phyloP scores from a whole-genome alignment of 805 yeast genomes.

The Huiozyma sinensis region DNA sequence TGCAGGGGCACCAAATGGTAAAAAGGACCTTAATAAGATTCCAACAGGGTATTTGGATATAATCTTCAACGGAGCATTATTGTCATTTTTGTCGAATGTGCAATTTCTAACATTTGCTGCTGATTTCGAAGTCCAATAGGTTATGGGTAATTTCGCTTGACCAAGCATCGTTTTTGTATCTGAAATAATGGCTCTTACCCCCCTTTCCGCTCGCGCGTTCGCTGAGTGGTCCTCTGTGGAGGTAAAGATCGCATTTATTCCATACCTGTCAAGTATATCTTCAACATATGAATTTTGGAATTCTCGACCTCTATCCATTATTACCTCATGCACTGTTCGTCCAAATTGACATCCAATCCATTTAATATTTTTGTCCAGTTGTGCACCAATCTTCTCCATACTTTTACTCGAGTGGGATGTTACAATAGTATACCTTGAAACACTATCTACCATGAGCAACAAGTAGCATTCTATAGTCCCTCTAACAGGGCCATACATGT shows the following conservation, averaged over 20 bases:
- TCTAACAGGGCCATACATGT: constrained; percentile 4
- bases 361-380: constrained; percentile 1
- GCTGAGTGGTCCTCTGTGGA: constrained; percentile 4
- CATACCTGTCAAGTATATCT: not conserved
- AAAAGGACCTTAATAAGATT: not conserved
- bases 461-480: constrained; percentile 1
- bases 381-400: not conserved
- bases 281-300: not conserved
- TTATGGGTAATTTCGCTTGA: not conserved
- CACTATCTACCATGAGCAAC: constrained; percentile 6
- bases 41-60: not conserved
- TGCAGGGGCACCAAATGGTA: constrained; percentile 4
- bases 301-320: constrained; percentile 4
- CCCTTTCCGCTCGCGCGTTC: constrained; percentile 4
- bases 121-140: constrained; percentile 3
- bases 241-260: constrained; percentile 1
- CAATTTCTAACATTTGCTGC: constrained; percentile 3
- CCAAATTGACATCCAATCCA: constrained; percentile 1
- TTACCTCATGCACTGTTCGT: not conserved
- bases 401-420: constrained; percentile 1
- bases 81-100: not conserved
- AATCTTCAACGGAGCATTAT: not conserved
- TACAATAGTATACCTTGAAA: constrained; percentile 2
- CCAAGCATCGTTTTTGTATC: constrained; percentile 2
- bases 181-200: constrained; percentile 1